Percentiles rank a stretch among this genome's conserved stretches.
phyloP scores from a whole-genome alignment of 1,284 basidiomycete genomes.

The Thelephora terrestris region DNA sequence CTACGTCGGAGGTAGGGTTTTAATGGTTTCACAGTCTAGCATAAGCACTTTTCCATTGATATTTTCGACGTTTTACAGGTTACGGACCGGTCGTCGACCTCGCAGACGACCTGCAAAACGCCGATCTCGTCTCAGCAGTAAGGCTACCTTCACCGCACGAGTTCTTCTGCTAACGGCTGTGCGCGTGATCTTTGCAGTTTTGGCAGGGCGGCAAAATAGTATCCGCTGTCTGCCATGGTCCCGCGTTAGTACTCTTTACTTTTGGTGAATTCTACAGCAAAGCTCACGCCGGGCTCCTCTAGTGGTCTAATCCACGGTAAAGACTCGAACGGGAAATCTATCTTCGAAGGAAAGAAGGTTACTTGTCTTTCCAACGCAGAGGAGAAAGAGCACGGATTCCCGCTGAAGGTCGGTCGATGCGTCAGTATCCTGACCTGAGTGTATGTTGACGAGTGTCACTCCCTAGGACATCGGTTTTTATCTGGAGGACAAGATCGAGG shows the following conservation, averaged over 20 bases:
- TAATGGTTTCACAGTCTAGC: constrained; percentile 58
- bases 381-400: constrained; percentile 30
- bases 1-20: constrained; percentile 71
- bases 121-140: constrained; percentile 47
- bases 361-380: constrained; percentile 70
- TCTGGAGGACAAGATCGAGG: constrained; percentile 50
- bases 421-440: too few species aligned
- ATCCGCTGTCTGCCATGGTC: constrained; percentile 69
- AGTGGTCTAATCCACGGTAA: constrained; percentile 44
- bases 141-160: too few species aligned
- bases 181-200: constrained; percentile 30
- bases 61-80: too few species aligned
- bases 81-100: background rate
- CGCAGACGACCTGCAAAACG: constrained; percentile 43
- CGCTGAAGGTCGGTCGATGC: too few species aligned
- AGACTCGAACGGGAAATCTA: constrained; percentile 45
- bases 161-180: background rate
- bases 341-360: constrained; percentile 49
- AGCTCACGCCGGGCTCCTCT: background rate
- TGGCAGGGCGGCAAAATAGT: constrained; percentile 49
- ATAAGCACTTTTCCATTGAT: too few species aligned
- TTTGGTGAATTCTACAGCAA: background rate
- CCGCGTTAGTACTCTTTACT: constrained; percentile 29
- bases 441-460: background rate
- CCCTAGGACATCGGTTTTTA: constrained; percentile 53